Percentiles rank a stretch among this genome's conserved stretches.
Conservation (phyloP, 129 eudicot species). For the Heracleum sosnowskyi region DNA sequence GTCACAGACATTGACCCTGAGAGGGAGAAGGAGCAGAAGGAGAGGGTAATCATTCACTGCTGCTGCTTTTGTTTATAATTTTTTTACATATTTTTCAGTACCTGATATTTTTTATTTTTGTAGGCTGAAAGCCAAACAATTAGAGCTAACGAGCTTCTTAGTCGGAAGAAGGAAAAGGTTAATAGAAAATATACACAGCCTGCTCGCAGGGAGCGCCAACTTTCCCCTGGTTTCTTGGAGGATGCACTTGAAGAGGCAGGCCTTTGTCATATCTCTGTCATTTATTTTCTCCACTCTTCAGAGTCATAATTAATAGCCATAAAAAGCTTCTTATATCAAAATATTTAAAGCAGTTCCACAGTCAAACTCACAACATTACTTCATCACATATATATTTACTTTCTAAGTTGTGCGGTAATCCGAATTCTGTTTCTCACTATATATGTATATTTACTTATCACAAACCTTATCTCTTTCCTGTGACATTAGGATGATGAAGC, state of each 20-base stretch:
- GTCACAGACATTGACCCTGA: conserved; percentile 97
- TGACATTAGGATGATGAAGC: conserved; percentile 70
- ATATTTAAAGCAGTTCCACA: background rate
- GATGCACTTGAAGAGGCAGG: conserved; percentile 88
- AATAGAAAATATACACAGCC: conserved; percentile 72
- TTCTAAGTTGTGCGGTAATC: background rate
- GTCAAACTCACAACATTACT: background rate
- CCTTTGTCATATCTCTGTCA: background rate
- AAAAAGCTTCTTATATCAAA: background rate
- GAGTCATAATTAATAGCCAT: background rate
- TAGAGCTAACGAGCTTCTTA: conserved; percentile 79
- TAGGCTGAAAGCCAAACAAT: conserved; percentile 97
- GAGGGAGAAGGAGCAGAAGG: conserved; percentile 96
- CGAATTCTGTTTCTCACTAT: background rate
- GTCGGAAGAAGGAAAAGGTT: conserved; percentile 84
- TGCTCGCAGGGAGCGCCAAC: conserved; percentile 79
- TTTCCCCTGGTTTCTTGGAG: conserved; percentile 97
- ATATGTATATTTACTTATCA: background rate
- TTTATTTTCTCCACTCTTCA: background rate
- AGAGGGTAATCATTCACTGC: conserved; percentile 49
- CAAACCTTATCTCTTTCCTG: conserved; percentile 2
- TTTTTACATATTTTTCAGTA: background rate
- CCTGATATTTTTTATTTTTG: conserved; percentile 10
- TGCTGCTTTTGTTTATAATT: background rate
- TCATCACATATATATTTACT: background rate